Evolutionary conservation across 2,329 filamentous ascomycete species (phyloP), one percentile per base, ranked within the genome.

Genomic region (Xylariales sp.): DNA sequence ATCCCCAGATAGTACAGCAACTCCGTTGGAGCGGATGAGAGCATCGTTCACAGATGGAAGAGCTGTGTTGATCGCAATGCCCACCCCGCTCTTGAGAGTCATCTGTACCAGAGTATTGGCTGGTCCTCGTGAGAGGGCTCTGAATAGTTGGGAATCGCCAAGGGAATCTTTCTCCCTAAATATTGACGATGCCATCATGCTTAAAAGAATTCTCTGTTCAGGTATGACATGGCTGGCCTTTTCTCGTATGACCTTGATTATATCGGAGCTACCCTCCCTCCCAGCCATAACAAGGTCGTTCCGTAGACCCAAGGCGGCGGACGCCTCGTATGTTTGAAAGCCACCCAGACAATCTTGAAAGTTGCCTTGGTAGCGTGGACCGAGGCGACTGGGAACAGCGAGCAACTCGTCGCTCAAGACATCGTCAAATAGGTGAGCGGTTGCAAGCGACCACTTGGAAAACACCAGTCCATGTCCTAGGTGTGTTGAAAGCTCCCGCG

Each of bases 341-440:
- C 89, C 91, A 5, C 94, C 93, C 12, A 98, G 74, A 50, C 88
- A 93, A 55, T 98, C 93, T 62, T 98, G 93, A 51, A 95, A 95
- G 56, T 98, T 98, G 13, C 93, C 93, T 54, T 88, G 83, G 51
- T 98, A 98, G 33, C 88, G 81, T 17, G 89, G 85, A 0, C 93
- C 91, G 14, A 98, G 80, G 34, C 90, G 86, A 56, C 85, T 88
- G 53, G 95, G 88, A 1, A 98, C 93, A 11, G 91, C 84, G 39
- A 98, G 72, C 43, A 95, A 77, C 59, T 98, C 93, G 55, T 97
- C 91, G 42, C 88, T 95, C 24, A 96, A 69, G 0, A 83, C 78
- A 42, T 95, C 88, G 41, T 91, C 85, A 45, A 96, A 89, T 5
- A 98, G 68, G 59, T 96, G 87, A 1, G 89, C 89, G 33, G 87